phyloP scores from a whole-genome alignment of 345 rosid species.

The Hevea brasiliensis region DNA sequence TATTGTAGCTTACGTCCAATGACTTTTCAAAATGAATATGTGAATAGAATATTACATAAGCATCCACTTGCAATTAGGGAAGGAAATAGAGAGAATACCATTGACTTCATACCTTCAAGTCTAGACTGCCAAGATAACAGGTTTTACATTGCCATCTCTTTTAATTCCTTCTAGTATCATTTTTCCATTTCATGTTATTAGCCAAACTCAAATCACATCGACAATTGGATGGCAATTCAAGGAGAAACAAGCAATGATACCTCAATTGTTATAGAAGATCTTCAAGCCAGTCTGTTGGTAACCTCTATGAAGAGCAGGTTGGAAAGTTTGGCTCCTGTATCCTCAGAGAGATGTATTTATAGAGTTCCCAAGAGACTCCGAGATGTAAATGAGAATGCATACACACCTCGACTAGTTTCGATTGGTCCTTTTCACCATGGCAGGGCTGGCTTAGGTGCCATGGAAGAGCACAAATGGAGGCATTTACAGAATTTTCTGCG shows the following conservation, averaged over 20 bases:
- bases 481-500: conserved; percentile 1
- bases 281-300: neutral
- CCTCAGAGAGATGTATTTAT: conserved; percentile 16
- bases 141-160: too few species aligned
- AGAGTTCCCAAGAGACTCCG: conserved; percentile 18
- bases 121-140: too few species aligned
- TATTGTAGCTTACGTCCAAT: too few species aligned
- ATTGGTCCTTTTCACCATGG: conserved; percentile 26
- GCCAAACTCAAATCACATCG: too few species aligned
- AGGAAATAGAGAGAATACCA: too few species aligned
- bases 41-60: too few species aligned
- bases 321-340: neutral
- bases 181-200: too few species aligned
- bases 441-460: neutral
- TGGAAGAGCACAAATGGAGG: conserved; percentile 19
- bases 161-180: too few species aligned
- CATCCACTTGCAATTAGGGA: too few species aligned
- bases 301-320: neutral
- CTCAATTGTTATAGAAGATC: neutral
- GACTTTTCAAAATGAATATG: too few species aligned
- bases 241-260: neutral
- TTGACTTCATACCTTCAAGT: too few species aligned
- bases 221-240: neutral
- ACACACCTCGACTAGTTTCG: conserved; percentile 19
- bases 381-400: conserved; percentile 6